Base-by-base conservation (phyloP, 2,329 filamentous ascomycete species). In the Scedosporium minutisporum region DNA sequence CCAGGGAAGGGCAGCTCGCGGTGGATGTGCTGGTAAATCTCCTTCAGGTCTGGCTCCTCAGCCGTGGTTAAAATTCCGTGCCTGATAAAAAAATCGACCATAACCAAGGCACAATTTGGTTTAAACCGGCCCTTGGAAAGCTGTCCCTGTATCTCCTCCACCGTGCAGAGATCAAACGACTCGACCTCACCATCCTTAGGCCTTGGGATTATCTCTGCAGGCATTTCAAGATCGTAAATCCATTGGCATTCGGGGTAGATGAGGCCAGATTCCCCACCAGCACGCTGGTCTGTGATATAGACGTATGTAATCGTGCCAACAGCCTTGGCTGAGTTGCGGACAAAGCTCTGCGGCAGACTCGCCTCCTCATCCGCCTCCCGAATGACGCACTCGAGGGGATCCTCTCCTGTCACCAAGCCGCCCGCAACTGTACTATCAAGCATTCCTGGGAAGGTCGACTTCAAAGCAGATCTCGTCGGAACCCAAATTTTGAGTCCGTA, bases 241-340 rank as follows among this genome's bases (percentile, higher is more conserved):
- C 92, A 97, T 75, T 97, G 88, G 69, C 87, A 87, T 76, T 97
- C 95, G 0, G 95, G 95, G 75, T 96, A 93, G 71, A 96, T 81
- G 69, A 96, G 80, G 10, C 87, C 88, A 9, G 82, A 85, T 75
- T 97, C 91, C 9, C 92, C 93, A 10, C 91, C 91, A 3, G 91
- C 87, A 41, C 85, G 81, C 68, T 83, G 78, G 69, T 91, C 87
- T 10, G 92, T 86, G 66, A 96, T 82, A 76, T 93, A 89, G 66
- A 92, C 86, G 76, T 97, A 99, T 6, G 90, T 91, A 65, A 97
- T 83, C 57, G 83, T 87, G 6, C 92, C 92, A 16, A 79, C 81
- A 18, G 83, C 75, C 64, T 78, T 81, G 4, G 84, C 83, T 12
- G 78, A 77, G 46, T 77, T 75, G 53, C 88, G 82, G 59, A 96